Evolutionary conservation across 192 early-diverging fungal species (phyloP), one percentile per base, ranked within the genome.

Genomic region (Chytriomyces hyalinus): DNA sequence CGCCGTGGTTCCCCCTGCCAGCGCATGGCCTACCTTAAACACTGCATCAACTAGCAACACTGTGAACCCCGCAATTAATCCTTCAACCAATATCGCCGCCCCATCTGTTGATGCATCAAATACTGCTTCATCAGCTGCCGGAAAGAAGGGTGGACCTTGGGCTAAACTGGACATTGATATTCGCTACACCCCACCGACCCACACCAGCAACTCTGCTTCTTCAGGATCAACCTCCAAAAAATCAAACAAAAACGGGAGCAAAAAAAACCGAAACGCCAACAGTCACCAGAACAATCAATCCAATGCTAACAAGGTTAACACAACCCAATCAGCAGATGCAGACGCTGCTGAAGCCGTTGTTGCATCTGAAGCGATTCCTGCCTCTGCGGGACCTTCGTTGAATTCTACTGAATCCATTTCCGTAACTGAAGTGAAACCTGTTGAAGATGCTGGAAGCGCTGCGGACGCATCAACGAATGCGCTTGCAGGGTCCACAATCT

Each of bases 111-210:
- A n/a, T 57, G 53, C 13, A n/a, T 20, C 13, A 57, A 13, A 13
- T 13, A 57, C 53, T 20, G 53, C 20, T n/a, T 13, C 13, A 3
- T 13, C 53, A 20, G 53, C 53, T 20, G 20, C 53, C 53, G 53
- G 53, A 57, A 79, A 70, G 65, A 84, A 81, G 67, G 62, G 53
- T 45, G 80, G 53, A 15, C 50, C 78, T 24, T 85, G 84, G 84
- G 77, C 84, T 0, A 85, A 85, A 62, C 49, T 85, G 61, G 84
- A 82, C 50, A 79, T 85, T 26, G 71, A 81, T 10, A 85, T 85
- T 53, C 69, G 80, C 36, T 84, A 80, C 65, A 61, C 78, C 5
- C 83, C 80, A 6, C 83, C 78, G 15, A n/a, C 13, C 53, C 13
- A 57, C 20, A 57, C 53, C 3, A 57, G 20, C 53, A 57, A 36